Conservation (phyloP, 2,329 filamentous ascomycete genomes). For the Colletotrichum scovillei region DNA sequence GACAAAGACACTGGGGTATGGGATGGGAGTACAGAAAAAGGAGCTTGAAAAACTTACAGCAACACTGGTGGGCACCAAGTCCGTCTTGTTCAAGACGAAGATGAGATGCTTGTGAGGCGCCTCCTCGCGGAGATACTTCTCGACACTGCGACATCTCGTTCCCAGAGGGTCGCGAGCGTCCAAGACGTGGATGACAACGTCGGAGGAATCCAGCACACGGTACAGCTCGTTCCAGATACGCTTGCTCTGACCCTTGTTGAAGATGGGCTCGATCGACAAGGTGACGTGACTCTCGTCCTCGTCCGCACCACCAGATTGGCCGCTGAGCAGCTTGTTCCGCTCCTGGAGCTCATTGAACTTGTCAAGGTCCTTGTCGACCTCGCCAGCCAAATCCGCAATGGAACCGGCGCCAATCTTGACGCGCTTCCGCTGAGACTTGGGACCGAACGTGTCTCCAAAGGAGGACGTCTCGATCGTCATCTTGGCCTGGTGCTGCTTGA, state of each 20-base stretch:
- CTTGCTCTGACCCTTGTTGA: conserved; percentile 94
- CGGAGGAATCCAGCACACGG: conserved; percentile 95
- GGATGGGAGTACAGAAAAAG: conserved; percentile 38
- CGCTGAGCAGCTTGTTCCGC: conserved; percentile 80
- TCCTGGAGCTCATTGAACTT: conserved; percentile 84
- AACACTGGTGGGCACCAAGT: conserved; percentile 90
- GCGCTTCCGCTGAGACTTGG: conserved; percentile 91
- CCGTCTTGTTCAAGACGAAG: conserved; percentile 91
- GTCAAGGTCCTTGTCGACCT: conserved; percentile 84
- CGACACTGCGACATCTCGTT: conserved; percentile 80
- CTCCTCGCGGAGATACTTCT: conserved; percentile 94
- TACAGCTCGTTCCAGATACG: conserved; percentile 97
- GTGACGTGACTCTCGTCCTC: conserved; percentile 61
- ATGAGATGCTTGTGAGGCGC: conserved; percentile 96
- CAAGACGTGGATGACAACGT: conserved; percentile 94
- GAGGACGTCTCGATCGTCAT: conserved; percentile 90
- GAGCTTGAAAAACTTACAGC: conserved; percentile 78
- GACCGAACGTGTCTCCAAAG: conserved; percentile 90
- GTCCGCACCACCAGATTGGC: conserved; percentile 71
- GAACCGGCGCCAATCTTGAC: conserved; percentile 88
- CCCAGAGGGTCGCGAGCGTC: conserved; percentile 91
- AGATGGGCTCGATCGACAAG: conserved; percentile 84
- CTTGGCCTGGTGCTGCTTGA: conserved; percentile 94
- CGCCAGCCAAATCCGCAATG: conserved; percentile 83
- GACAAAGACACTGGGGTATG: conserved; percentile 79